A percentile compares a stretch with the other conserved stretches of the same genome.
phyloP scores from a whole-genome alignment of 176 grass and related monocot species.

The Phoenix roebelenii region DNA sequence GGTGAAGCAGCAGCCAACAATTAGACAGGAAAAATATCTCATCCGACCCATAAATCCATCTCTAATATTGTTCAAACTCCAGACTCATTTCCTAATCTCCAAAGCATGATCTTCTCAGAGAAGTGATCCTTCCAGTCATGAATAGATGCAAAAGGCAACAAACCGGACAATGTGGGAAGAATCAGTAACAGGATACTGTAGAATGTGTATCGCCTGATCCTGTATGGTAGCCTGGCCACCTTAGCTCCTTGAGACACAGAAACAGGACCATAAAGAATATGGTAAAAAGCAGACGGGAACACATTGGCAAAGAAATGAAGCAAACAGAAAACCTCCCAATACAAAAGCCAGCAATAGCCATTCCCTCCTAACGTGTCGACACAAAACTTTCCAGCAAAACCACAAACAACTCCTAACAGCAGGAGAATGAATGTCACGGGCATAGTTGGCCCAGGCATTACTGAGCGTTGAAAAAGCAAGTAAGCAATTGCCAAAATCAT shows the following conservation, averaged over 20 bases:
- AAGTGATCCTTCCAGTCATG: constrained; percentile 55
- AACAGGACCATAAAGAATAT: constrained; percentile 62
- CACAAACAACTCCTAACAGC: constrained; percentile 64
- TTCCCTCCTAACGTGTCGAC: constrained; percentile 54
- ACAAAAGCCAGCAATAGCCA: constrained; percentile 73
- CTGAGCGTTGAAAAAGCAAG: constrained; percentile 54
- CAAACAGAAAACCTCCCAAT: constrained; percentile 63
- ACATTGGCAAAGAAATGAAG: constrained; percentile 70
- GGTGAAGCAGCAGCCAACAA: too few species aligned
- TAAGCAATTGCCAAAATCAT: constrained; percentile 76
- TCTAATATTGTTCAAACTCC: background rate
- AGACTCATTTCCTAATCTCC: background rate
- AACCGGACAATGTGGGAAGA: constrained; percentile 50
- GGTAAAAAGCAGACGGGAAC: constrained; percentile 49
- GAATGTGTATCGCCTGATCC: constrained; percentile 57
- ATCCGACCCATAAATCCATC: too few species aligned
- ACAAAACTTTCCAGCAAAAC: constrained; percentile 69
- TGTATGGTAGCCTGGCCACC: constrained; percentile 31
- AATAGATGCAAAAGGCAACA: constrained; percentile 79
- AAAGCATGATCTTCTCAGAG: constrained; percentile 8
- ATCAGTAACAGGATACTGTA: constrained; percentile 50
- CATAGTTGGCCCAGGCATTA: constrained; percentile 46
- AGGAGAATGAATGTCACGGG: constrained; percentile 79
- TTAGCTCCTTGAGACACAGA: constrained; percentile 24
- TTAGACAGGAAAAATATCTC: too few species aligned